Evolutionary conservation across 2,329 filamentous ascomycete genomes (phyloP), one percentile per base, ranked within the genome.

Genomic region (Hypoxylon sp.): DNA sequence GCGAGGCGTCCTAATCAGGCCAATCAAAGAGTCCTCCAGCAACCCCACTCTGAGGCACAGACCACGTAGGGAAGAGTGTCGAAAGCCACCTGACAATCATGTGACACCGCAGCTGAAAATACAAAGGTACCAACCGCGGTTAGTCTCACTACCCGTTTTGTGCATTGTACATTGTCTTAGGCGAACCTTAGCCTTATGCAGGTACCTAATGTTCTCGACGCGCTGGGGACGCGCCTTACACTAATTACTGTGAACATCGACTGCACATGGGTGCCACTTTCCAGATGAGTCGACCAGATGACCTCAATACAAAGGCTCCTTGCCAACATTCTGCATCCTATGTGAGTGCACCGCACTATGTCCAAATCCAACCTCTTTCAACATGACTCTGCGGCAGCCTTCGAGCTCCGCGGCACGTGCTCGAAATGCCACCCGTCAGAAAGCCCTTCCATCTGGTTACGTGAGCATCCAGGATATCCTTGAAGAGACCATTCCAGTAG

Each of bases 391-490:
- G 24, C 45, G 64, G 40, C 62, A 61, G 42, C 54, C 62, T 8
- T 67, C 67, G 8, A 66, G 61, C 59, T 68, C 70, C 11, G 20
- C 32, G 26, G 40, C 52, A 45, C 50, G 6, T 32, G 54, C 63
- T 51, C 49, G 49, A 38, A 56, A 55, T 55, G 14, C 40, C 3
- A 62, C 48, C 30, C 40, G 44, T 5, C 49, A 62, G 32, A 64
- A 22, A 38, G 28, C 54, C 5, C 63, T 73, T n/a, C 73, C 73
- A 20, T 20, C 74, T 1, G 77, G 78, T 36, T 86, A 87, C 70
- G 72, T 61, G 6, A 55, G 74, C 11, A 76, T 83, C 69, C 73
- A 78, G 66, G 75, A 82, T 28, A 73, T 87, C 18, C 71, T 88
- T 64, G 77, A 84, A 52, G 77, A 76, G 18, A 74, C 76, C 22